Percentiles rank a stretch among this genome's conserved stretches.
phyloP scores from a whole-genome alignment of 2,329 filamentous ascomycete species.

The Stachybotrys chlorohalonatus region DNA sequence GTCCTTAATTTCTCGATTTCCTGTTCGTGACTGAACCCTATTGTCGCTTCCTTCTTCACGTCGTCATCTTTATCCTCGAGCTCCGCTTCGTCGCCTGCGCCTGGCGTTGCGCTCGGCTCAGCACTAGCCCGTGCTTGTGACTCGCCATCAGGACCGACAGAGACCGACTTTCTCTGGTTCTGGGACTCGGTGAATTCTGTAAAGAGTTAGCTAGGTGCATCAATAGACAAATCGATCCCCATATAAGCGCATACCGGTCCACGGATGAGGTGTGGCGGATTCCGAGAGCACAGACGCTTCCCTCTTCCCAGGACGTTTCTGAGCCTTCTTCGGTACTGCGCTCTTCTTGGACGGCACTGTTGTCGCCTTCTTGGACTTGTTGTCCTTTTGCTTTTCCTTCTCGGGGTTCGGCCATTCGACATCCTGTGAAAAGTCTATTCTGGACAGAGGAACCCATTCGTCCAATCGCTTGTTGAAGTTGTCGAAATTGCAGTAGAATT shows the following conservation, averaged over 20 bases:
- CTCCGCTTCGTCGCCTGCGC: slow-evolving; percentile 42
- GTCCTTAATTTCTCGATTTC: slow-evolving; percentile 95
- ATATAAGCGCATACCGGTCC: slow-evolving; percentile 24
- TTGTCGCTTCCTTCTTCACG: slow-evolving; percentile 35
- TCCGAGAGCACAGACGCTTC: slow-evolving; percentile 47
- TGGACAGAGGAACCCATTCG: slow-evolving; percentile 79
- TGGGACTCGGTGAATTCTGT: slow-evolving; percentile 40
- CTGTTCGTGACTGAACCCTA: slow-evolving; percentile 66
- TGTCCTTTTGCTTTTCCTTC: slow-evolving; percentile 68
- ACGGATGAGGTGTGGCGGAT: slow-evolving; percentile 44
- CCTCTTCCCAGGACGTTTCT: slow-evolving; percentile 45
- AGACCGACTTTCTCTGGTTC: slow-evolving; percentile 32
- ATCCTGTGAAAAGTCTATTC: slow-evolving; percentile 80
- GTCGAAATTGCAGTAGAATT: slow-evolving; percentile 95
- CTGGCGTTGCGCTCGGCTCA: slow-evolving; percentile 35
- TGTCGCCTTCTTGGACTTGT: slow-evolving; percentile 63
- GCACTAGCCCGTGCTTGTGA: slow-evolving; percentile 32
- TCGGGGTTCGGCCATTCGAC: slow-evolving; percentile 95
- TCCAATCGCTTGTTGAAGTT: slow-evolving; percentile 84
- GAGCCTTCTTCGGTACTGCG: slow-evolving; percentile 47
- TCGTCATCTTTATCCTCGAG: slow-evolving; percentile 40
- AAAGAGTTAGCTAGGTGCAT: not conserved
- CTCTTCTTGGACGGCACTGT: slow-evolving; percentile 48
- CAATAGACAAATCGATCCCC: not conserved
- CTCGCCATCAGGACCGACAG: slow-evolving; percentile 32